These are phyloP conservation scores for Penicillium paxilli DNA, from an alignment of 495 filamentous ascomycete genomes.

Conservation along the genomic window DNA sequence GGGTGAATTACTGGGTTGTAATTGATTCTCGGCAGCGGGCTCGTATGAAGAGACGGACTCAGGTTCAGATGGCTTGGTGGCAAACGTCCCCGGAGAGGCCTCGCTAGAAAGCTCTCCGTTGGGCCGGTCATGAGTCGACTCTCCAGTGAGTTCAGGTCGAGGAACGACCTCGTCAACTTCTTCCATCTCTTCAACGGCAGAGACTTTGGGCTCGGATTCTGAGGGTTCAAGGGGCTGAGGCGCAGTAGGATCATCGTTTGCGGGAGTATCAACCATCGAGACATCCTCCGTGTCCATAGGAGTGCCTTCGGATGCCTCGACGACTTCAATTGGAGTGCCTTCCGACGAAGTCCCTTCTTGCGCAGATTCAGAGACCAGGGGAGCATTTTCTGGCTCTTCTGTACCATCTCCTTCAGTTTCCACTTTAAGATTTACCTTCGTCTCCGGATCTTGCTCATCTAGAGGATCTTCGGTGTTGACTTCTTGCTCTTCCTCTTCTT, in stretches of 20 bases:
- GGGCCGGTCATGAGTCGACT: constrained; percentile 20
- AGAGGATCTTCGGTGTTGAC: constrained; percentile 19
- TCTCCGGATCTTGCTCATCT: constrained; percentile 12
- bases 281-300: constrained; percentile 13
- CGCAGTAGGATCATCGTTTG: constrained; percentile 10
- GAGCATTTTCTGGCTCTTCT: constrained; percentile 47
- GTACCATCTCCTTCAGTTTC: constrained; percentile 24
- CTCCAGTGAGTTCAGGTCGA: constrained; percentile 14
- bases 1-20: constrained; percentile 32
- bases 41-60: constrained; percentile 66
- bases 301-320: constrained; percentile 15
- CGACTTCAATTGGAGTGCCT: constrained; percentile 17
- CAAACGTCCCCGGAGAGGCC: constrained; percentile 59
- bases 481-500: constrained; percentile 23
- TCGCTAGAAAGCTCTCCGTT: constrained; percentile 42
- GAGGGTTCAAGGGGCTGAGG: constrained; percentile 10
- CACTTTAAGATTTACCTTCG: constrained; percentile 17
- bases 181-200: neutral
- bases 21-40: constrained; percentile 34
- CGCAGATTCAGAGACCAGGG: constrained; percentile 42
- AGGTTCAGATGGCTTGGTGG: constrained; percentile 66
- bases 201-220: constrained; percentile 6
- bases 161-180: constrained; percentile 3
- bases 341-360: constrained; percentile 16
- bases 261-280: constrained; percentile 12